phyloP scores from a whole-genome alignment of 108 stramenopile genomes.

The Conticribra guillardii region DNA sequence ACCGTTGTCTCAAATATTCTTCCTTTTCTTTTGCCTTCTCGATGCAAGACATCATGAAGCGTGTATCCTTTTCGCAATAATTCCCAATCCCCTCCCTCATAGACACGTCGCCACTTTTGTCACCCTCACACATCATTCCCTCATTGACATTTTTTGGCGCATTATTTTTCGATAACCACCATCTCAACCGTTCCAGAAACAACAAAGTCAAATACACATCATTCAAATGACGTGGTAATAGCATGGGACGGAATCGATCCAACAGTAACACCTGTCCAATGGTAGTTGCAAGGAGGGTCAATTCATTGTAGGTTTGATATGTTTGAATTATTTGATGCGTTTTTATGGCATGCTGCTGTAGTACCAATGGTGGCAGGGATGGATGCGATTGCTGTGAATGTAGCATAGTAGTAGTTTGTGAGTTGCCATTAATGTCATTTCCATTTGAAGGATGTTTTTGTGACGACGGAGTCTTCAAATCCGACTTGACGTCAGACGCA shows the following conservation, averaged over 20 bases:
- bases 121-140: not conserved
- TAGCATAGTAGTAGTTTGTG: too few relatives aligned
- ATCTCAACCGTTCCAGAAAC: constrained; percentile 51
- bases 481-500: not conserved
- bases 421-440: too few relatives aligned
- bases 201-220: constrained; percentile 76
- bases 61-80: too few relatives aligned
- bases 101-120: not conserved
- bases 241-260: constrained; percentile 90
- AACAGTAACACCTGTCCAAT: constrained; percentile 61
- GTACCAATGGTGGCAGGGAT: too few relatives aligned
- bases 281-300: constrained; percentile 19
- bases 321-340: constrained; percentile 19
- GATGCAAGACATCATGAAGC: too few relatives aligned
- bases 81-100: not conserved
- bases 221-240: constrained; percentile 78
- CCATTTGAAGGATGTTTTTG: too few relatives aligned
- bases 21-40: constrained; percentile 5
- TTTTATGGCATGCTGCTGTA: not conserved
- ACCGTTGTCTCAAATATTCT: constrained; percentile 11
- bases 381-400: too few relatives aligned
- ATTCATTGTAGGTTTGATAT: constrained; percentile 36
- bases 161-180: constrained; percentile 23
- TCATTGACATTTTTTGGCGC: constrained; percentile 9
- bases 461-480: too few relatives aligned